Percentiles rank a stretch among this genome's conserved stretches.
These are phyloP conservation scores for Septoria linicola DNA, from an alignment of 2,329 filamentous ascomycete species.

Conservation along the genomic window DNA sequence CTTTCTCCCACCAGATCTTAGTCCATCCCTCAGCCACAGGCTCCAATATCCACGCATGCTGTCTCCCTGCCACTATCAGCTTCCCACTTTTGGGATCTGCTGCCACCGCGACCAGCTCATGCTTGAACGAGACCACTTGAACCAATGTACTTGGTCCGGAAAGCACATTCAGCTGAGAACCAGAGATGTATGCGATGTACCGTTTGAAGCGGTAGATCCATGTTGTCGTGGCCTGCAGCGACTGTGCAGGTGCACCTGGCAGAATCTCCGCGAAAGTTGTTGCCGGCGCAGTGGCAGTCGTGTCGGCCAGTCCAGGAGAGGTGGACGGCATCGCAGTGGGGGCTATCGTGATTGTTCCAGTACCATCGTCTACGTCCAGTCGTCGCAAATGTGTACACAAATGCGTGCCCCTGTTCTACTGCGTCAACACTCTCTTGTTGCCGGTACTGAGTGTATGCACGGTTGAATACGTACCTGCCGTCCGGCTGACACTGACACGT, in stretches of 20 bases:
- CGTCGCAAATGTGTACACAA: too few species aligned
- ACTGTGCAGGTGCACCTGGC: conserved; percentile 74
- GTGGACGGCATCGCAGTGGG: conserved; percentile 33
- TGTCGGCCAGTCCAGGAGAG: conserved; percentile 27
- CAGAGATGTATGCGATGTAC: conserved; percentile 83
- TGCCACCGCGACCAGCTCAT: conserved; percentile 70
- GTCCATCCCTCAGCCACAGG: conserved; percentile 71
- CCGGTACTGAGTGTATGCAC: too few species aligned
- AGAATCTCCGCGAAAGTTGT: conserved; percentile 54
- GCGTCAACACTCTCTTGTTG: too few species aligned
- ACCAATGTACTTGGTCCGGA: conserved; percentile 70
- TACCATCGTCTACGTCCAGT: neutral
- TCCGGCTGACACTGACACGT: too few species aligned
- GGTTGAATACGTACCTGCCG: too few species aligned
- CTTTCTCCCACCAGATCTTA: conserved; percentile 69
- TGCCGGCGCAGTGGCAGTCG: conserved; percentile 7
- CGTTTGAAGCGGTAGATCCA: conserved; percentile 71
- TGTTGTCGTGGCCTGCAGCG: conserved; percentile 73
- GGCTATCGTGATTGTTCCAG: conserved; percentile 21
- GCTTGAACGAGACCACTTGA: conserved; percentile 67
- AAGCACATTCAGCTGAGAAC: conserved; percentile 82
- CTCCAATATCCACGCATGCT: conserved; percentile 71
- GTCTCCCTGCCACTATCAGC: conserved; percentile 71
- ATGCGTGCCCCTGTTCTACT: too few species aligned
- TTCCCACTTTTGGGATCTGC: conserved; percentile 82